Conservation (phyloP, 2,329 filamentous ascomycete species). For the Arthroderma uncinatum region DNA sequence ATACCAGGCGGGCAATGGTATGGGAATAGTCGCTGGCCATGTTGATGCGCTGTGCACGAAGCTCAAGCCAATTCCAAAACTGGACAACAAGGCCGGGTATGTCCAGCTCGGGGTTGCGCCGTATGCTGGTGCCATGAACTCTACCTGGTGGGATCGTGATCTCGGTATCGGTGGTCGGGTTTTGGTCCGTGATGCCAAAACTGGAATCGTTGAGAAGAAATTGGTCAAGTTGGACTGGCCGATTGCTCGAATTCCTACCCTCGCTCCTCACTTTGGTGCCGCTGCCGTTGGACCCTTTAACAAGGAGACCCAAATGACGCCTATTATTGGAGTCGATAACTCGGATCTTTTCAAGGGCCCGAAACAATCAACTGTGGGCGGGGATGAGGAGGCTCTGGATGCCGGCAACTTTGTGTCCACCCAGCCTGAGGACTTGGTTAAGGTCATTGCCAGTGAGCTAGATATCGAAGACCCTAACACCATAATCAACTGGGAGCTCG, state of each 20-base stretch:
- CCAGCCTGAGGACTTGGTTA: conserved; percentile 75
- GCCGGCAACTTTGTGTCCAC: conserved; percentile 54
- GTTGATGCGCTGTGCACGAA: conserved; percentile 85
- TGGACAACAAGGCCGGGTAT: conserved; percentile 76
- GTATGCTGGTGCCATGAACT: conserved; percentile 77
- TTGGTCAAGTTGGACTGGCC: conserved; percentile 91
- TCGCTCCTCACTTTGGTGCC: conserved; percentile 87
- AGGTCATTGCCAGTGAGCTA: conserved; percentile 69
- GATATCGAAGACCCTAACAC: conserved; percentile 57
- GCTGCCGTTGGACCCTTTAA: conserved; percentile 59
- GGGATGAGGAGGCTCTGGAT: conserved; percentile 25
- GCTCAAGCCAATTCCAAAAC: conserved; percentile 79
- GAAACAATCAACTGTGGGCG: conserved; percentile 11
- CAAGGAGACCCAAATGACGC: conserved; percentile 84
- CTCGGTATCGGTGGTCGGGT: conserved; percentile 83
- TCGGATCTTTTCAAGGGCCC: conserved; percentile 40
- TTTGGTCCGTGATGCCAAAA: conserved; percentile 59
- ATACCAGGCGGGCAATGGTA: conserved; percentile 74
- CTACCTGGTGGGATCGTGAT: conserved; percentile 96
- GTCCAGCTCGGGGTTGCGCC: conserved; percentile 82
- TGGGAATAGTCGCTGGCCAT: conserved; percentile 82
- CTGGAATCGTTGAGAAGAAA: conserved; percentile 66
- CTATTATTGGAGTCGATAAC: conserved; percentile 81
- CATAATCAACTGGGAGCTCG: conserved; percentile 93
- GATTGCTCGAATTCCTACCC: conserved; percentile 79